A percentile compares a stretch with the other conserved stretches of the same genome.
phyloP scores from a whole-genome alignment of 371 early-diverging fungal species.

The Saksenaea vasiformis region DNA sequence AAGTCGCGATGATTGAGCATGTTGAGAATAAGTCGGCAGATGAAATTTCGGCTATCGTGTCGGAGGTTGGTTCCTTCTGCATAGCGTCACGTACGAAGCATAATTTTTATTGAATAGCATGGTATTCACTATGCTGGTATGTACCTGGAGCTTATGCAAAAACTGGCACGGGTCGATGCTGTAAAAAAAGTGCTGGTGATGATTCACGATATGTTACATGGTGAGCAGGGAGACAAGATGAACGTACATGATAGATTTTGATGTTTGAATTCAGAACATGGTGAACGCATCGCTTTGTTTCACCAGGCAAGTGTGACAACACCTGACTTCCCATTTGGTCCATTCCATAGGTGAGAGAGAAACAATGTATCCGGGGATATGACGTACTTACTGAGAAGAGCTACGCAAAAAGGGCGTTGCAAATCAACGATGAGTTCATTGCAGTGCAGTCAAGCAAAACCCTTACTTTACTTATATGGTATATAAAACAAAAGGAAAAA shows the following conservation, averaged over 20 bases:
- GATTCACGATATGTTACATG: conserved; percentile 81
- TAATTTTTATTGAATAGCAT: conserved; percentile 20
- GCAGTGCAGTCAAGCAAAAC: conserved; percentile 87
- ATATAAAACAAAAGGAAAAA: conserved; percentile 1
- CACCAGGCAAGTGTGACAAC: conserved; percentile 44
- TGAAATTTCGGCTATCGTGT: conserved; percentile 46
- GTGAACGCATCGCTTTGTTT: conserved; percentile 54
- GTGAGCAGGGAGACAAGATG: conserved; percentile 34
- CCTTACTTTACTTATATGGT: conserved; percentile 66
- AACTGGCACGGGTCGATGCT: conserved; percentile 86
- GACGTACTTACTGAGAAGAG: neutral
- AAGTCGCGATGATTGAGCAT: conserved; percentile 68
- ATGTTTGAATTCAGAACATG: conserved; percentile 40
- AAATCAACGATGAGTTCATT: conserved; percentile 87
- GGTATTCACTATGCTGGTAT: conserved; percentile 60
- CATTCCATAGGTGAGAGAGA: conserved; percentile 67
- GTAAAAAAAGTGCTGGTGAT: conserved; percentile 87
- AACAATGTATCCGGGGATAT: neutral
- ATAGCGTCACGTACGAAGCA: neutral
- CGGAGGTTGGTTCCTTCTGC: conserved; percentile 37
- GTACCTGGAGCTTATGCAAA: conserved; percentile 73
- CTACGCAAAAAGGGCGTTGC: conserved; percentile 58
- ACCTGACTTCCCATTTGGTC: conserved; percentile 59
- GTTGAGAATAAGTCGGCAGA: conserved; percentile 54
- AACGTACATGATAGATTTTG: neutral